Evolutionary conservation across 768 basidiomycete genomes (phyloP), one percentile per base, ranked within the genome.

Genomic region (Lactifluus echinatus): DNA sequence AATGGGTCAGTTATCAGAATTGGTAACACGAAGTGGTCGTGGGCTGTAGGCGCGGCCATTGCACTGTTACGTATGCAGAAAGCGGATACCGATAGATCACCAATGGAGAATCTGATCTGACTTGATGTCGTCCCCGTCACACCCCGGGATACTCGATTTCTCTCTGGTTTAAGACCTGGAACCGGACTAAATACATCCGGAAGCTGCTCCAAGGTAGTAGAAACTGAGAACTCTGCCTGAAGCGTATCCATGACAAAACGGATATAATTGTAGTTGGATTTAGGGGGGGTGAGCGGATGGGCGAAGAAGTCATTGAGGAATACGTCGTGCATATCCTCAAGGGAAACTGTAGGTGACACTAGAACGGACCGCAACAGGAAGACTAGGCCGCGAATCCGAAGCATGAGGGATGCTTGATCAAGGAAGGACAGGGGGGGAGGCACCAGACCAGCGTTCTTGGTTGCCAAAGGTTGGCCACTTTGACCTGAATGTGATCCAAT

Each of bases 1-100:
- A 80, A 70, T n/a, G 76, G 76, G 65, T 94, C 93, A 10, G 82
- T 83, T 47, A 93, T 78, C 17, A 95, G 65, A 43, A 95, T 70
- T 12, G 92, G 92, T 14, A 78, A 75, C 24, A 83, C 79, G 19
- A 64, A 57, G 45, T 74, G 51, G 21, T 65, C 65, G 23, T 26
- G 42, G 17, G 34, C 36, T 37, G 19, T 39, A 14, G 23, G 37
- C 11, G 8, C 29, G 21, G 36, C 24, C 14, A 10, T 24, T 8
- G 56, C 24, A 36, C 60, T 64, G 36, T 59, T 39, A 12, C 65
- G 59, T 15, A 64, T 60, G 31, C 70, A 70, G 64, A 85, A 79
- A 11, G 74, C 73, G 61, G 87, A 84, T 10, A 80, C 64, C 15
- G 85, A 84, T 1, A 87, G 11, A 45, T 88, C 86, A 10, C 64